Percentiles rank a stretch among this genome's conserved stretches.
These are phyloP conservation scores for Pythium oligandrum DNA, from an alignment of 352 stramenopile species.

Conservation along the genomic window DNA sequence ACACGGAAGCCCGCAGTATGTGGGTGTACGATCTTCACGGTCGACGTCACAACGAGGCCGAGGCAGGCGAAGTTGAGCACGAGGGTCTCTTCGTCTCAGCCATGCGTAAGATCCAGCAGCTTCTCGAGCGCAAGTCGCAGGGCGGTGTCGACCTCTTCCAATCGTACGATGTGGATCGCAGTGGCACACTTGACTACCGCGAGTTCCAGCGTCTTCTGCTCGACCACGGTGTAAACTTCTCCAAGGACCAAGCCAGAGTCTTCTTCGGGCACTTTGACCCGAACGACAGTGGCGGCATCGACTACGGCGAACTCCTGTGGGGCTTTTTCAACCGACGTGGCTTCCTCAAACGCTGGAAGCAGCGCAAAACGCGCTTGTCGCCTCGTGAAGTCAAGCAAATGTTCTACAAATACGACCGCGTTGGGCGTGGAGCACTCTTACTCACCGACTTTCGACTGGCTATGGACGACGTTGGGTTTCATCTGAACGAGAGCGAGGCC, in stretches of 20 bases:
- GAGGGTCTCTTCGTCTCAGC: constrained; percentile 36
- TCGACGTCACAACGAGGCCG: constrained; percentile 26
- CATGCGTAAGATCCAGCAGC: constrained; percentile 51
- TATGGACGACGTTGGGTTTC: constrained; percentile 48
- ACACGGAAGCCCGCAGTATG: not conserved
- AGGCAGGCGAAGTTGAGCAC: constrained; percentile 21
- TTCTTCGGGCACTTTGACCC: constrained; percentile 48
- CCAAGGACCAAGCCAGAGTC: constrained; percentile 31
- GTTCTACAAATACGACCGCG: constrained; percentile 50
- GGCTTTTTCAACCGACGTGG: constrained; percentile 52
- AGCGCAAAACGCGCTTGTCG: constrained; percentile 25
- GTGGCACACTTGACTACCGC: constrained; percentile 34
- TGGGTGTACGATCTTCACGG: constrained; percentile 66
- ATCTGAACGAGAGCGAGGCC: constrained; percentile 35
- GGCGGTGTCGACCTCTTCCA: constrained; percentile 34
- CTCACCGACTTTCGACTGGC: constrained; percentile 40
- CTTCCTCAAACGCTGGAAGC: constrained; percentile 55
- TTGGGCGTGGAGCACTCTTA: constrained; percentile 29
- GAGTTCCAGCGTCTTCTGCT: constrained; percentile 40
- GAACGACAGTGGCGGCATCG: constrained; percentile 39
- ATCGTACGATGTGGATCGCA: constrained; percentile 41
- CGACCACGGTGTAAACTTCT: constrained; percentile 24
- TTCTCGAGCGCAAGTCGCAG: constrained; percentile 13
- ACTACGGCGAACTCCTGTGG: constrained; percentile 63
- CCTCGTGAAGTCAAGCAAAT: constrained; percentile 21